Conservation (phyloP, 768 basidiomycete species). For the Tylopilus subfusipes region DNA sequence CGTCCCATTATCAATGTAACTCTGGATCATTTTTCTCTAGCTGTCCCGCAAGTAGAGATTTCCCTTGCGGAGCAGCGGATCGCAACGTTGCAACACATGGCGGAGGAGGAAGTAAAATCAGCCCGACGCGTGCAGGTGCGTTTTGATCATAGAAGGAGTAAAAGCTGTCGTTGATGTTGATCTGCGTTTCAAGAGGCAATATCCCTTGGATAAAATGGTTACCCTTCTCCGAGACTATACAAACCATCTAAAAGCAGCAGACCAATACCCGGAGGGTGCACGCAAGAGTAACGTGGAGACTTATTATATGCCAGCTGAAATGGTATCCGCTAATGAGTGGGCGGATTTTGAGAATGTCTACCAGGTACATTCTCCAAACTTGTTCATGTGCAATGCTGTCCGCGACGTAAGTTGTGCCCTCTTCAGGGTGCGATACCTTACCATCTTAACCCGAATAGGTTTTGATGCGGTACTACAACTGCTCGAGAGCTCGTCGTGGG, state of each 20-base stretch:
- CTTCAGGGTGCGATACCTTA: not conserved
- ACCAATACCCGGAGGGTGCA: constrained; percentile 32
- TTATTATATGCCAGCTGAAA: constrained; percentile 66
- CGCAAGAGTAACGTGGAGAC: constrained; percentile 38
- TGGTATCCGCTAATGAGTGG: constrained; percentile 68
- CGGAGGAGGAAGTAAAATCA: constrained; percentile 11
- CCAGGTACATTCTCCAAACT: constrained; percentile 81
- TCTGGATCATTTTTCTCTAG: constrained; percentile 31
- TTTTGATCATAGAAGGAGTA: not conserved
- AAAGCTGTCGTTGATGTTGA: constrained; percentile 11
- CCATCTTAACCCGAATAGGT: constrained; percentile 55
- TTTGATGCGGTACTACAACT: constrained; percentile 84
- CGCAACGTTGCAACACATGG: constrained; percentile 38
- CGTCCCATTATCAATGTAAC: not conserved
- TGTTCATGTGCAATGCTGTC: constrained; percentile 71
- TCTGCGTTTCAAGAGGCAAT: constrained; percentile 19
- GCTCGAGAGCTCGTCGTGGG: constrained; percentile 68
- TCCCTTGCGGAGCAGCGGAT: constrained; percentile 54
- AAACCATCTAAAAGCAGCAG: constrained; percentile 46
- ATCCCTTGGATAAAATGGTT: constrained; percentile 47
- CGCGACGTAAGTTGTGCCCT: constrained; percentile 60
- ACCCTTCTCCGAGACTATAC: constrained; percentile 60
- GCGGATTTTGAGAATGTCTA: constrained; percentile 87
- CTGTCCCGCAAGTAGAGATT: constrained; percentile 64
- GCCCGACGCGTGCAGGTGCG: constrained; percentile 16